phyloP scores from a whole-genome alignment of 176 grass and related monocot species.

The Bothriochloa decipiens region DNA sequence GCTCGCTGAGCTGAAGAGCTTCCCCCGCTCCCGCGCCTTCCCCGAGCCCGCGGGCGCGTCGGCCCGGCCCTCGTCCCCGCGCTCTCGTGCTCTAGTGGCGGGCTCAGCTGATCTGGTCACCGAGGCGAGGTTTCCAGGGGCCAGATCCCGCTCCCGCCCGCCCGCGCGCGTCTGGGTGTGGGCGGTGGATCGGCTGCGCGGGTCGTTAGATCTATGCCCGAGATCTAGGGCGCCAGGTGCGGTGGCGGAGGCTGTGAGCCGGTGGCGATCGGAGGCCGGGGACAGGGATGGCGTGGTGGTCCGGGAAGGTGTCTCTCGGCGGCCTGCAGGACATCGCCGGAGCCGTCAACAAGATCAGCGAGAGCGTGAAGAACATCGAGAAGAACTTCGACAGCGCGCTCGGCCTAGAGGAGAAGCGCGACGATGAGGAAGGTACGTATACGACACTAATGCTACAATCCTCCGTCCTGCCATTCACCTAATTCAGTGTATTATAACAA shows the following conservation, averaged over 20 bases:
- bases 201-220: constrained; percentile 59
- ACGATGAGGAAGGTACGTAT: constrained; percentile 68
- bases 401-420: constrained; percentile 87
- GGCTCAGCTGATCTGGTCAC: background rate
- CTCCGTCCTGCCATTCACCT: background rate
- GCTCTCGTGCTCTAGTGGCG: background rate
- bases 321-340: constrained; percentile 98
- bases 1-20: constrained; percentile 34
- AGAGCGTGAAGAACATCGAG: constrained; percentile 99
- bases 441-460: constrained; percentile 10
- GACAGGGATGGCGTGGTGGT: constrained; percentile 88
- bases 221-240: constrained; percentile 39
- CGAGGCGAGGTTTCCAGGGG: background rate
- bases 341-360: constrained; percentile 93
- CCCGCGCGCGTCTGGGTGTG: background rate
- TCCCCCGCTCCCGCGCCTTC: background rate
- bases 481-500: background rate
- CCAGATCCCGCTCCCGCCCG: constrained; percentile 43
- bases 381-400: constrained; percentile 98
- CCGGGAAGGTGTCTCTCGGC: constrained; percentile 73
- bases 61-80: background rate
- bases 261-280: constrained; percentile 28
- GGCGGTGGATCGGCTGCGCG: constrained; percentile 26
- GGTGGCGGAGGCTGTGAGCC: constrained; percentile 15
- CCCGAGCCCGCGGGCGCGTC: background rate